phyloP scores from a whole-genome alignment of 2,329 filamentous ascomycete genomes.

The Didymosphaeria variabile region DNA sequence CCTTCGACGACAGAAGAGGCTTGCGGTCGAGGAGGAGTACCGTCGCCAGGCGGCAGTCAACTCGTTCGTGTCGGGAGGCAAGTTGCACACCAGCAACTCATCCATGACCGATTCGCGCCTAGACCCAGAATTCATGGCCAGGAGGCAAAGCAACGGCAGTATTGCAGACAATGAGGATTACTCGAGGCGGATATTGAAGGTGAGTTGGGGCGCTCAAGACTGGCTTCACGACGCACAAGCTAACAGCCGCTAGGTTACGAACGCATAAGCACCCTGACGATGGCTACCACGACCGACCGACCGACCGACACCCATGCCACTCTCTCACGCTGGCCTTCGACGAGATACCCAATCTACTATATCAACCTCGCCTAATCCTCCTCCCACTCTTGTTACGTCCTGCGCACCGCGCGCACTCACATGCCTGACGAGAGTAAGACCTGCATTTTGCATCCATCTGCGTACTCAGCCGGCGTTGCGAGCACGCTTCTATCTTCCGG shows the following conservation, averaged over 20 bases:
- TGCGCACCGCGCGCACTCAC: constrained; percentile 28
- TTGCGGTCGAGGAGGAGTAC: constrained; percentile 84
- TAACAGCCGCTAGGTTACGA: constrained; percentile 45
- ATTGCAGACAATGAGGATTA: constrained; percentile 98
- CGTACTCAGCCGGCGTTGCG: constrained; percentile 32
- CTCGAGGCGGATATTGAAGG: constrained; percentile 93
- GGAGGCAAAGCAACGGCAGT: constrained; percentile 90
- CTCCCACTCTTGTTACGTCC: constrained; percentile 33
- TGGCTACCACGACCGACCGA: constrained; percentile 19
- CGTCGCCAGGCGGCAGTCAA: constrained; percentile 81
- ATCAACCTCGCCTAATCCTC: constrained; percentile 28
- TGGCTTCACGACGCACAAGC: constrained; percentile 6
- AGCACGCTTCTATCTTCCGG: constrained; percentile 18
- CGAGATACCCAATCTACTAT: constrained; percentile 20
- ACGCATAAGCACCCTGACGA: constrained; percentile 39
- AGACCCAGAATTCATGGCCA: constrained; percentile 81
- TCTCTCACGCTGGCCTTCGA: constrained; percentile 19
- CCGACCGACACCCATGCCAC: constrained; percentile 7
- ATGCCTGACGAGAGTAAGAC: constrained; percentile 44
- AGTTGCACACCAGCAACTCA: constrained; percentile 68
- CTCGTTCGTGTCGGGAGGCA: constrained; percentile 71
- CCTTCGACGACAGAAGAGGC: constrained; percentile 77
- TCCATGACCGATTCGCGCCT: constrained; percentile 85
- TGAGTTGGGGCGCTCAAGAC: constrained; percentile 54
- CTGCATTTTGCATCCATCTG: constrained; percentile 28